These are phyloP conservation scores for Hamigera avellanea DNA, from an alignment of 495 filamentous ascomycete genomes.

Conservation along the genomic window DNA sequence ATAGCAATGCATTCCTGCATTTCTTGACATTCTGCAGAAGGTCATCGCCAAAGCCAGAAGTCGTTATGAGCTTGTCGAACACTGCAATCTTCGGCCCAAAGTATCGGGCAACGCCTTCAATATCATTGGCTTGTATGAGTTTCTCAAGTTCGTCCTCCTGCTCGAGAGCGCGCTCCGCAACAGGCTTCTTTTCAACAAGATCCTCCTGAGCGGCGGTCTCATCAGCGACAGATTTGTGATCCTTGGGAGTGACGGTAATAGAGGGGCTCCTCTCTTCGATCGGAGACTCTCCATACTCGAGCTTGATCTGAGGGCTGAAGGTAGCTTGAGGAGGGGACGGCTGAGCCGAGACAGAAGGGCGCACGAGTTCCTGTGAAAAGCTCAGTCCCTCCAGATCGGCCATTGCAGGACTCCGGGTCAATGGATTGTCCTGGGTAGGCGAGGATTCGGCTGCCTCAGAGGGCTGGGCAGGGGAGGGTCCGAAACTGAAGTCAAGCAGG, in stretches of 20 bases:
- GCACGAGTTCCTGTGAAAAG: constrained; percentile 1
- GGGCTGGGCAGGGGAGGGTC: constrained; percentile 4
- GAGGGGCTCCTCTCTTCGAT: neutral
- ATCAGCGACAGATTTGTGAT: too few relatives aligned
- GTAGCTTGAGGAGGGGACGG: neutral
- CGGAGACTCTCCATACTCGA: neutral
- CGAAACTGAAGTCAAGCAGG: constrained; percentile 1
- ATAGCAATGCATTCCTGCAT: neutral
- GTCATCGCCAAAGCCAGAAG: neutral
- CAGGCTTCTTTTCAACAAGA: too few relatives aligned
- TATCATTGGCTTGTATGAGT: too few relatives aligned
- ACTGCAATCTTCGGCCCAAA: too few relatives aligned
- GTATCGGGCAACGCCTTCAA: too few relatives aligned
- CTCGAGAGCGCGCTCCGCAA: too few relatives aligned
- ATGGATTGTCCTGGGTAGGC: neutral
- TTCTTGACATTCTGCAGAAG: neutral
- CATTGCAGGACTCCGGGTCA: constrained; percentile 7
- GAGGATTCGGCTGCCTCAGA: neutral
- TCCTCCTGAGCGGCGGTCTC: too few relatives aligned
- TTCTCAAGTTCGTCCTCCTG: too few relatives aligned
- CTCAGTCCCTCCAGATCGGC: constrained; percentile 11
- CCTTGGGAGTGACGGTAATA: too few relatives aligned
- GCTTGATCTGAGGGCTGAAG: neutral
- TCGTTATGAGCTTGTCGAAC: constrained; percentile 1
- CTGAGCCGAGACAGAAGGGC: neutral